Percentiles rank a stretch among this genome's conserved stretches.
Evolutionary conservation across 2,329 filamentous ascomycete genomes (phyloP).

Genomic region (Ophiognomonia clavigignenti-juglandacearum): DNA sequence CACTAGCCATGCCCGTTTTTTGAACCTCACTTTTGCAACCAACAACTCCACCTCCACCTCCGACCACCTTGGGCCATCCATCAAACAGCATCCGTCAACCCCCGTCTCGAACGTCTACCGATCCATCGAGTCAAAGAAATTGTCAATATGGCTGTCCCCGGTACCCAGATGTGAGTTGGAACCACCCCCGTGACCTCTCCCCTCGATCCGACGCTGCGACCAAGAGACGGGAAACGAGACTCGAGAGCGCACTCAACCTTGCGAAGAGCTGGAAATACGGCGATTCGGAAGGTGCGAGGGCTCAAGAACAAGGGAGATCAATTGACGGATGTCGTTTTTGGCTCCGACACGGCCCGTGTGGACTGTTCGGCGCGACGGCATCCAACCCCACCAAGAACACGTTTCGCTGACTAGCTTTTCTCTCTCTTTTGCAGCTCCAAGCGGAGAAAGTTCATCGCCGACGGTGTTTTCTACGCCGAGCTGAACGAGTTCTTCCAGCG

Average conservation of each 20-base stretch:
- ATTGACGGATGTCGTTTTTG: neutral
- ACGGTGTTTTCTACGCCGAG: constrained; percentile 99
- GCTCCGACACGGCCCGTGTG: neutral
- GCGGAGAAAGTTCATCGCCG: constrained; percentile 90
- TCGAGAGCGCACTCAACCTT: neutral
- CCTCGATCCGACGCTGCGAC: neutral
- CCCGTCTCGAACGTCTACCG: constrained; percentile 23
- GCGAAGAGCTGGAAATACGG: constrained; percentile 1
- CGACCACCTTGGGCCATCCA: constrained; percentile 8
- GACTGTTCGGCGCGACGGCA: neutral
- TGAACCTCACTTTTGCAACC: constrained; percentile 10
- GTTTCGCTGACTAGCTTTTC: constrained; percentile 15
- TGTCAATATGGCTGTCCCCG: constrained; percentile 56
- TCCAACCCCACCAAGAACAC: constrained; percentile 4
- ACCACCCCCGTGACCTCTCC: too few species aligned
- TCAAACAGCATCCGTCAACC: constrained; percentile 23
- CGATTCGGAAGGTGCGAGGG: neutral
- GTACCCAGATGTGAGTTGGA: constrained; percentile 56
- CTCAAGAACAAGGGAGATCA: neutral
- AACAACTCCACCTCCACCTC: constrained; percentile 20
- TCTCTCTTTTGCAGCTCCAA: constrained; percentile 60
- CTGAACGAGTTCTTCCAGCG: constrained; percentile 99
- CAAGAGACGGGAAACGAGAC: neutral
- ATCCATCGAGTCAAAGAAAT: constrained; percentile 24
- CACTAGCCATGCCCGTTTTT: neutral